phyloP scores from a whole-genome alignment of 352 stramenopile species.

The Hyaloperonospora arabidopsidis region DNA sequence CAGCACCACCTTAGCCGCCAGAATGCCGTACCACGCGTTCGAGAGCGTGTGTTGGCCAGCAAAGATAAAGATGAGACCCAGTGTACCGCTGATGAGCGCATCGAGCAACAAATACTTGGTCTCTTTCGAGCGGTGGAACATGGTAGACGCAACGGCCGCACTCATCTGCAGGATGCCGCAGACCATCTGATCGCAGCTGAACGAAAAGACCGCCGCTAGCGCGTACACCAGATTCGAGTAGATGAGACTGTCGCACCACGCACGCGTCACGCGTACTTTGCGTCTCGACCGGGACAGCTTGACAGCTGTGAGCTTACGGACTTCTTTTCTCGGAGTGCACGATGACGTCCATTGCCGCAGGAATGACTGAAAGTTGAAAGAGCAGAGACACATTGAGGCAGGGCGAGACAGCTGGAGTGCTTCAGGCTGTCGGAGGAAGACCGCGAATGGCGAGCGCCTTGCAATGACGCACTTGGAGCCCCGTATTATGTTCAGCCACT shows the following conservation, averaged over 20 bases:
- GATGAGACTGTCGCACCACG: conserved; percentile 73
- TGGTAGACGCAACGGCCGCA: conserved; percentile 56
- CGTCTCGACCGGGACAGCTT: conserved; percentile 31
- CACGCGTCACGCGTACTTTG: conserved; percentile 43
- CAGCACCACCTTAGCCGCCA: conserved; percentile 53
- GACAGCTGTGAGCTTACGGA: conserved; percentile 34
- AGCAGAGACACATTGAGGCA: conserved; percentile 27
- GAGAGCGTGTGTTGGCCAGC: conserved; percentile 52
- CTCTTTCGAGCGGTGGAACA: conserved; percentile 80
- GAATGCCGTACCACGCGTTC: conserved; percentile 74
- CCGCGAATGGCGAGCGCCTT: conserved; percentile 17
- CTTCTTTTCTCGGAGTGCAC: conserved; percentile 13
- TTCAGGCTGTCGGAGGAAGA: conserved; percentile 19
- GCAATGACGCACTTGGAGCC: not conserved
- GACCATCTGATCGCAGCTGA: conserved; percentile 64
- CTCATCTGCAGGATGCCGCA: conserved; percentile 64
- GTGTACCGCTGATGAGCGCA: conserved; percentile 65
- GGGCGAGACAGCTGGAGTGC: too few species aligned
- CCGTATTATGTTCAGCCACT: too few species aligned
- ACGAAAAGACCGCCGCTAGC: conserved; percentile 57
- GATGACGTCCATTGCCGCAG: conserved; percentile 30
- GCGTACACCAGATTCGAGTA: conserved; percentile 79
- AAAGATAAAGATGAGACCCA: conserved; percentile 64
- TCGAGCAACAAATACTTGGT: conserved; percentile 76
- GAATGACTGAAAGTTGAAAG: conserved; percentile 26